Conservation (phyloP, 2,329 filamentous ascomycete species). For the Clarireedia sp. region DNA sequence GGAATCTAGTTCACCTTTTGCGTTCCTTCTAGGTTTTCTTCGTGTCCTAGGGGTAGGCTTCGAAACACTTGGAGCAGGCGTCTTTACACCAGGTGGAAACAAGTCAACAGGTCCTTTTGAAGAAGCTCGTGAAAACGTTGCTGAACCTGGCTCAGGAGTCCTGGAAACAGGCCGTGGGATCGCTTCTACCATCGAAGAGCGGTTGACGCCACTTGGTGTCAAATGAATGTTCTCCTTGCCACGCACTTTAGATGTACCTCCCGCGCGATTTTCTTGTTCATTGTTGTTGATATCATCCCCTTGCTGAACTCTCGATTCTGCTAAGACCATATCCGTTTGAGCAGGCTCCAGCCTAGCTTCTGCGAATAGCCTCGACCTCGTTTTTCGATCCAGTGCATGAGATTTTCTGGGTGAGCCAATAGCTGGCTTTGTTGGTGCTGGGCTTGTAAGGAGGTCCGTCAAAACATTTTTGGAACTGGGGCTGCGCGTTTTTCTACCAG, state of each 20-base stretch:
- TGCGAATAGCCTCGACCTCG: background rate
- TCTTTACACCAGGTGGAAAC: no score
- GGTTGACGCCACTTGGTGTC: no score
- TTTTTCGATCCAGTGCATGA: background rate
- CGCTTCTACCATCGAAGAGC: no score
- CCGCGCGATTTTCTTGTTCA: no score
- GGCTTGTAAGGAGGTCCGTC: slow-evolving; percentile 14
- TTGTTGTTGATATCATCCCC: background rate
- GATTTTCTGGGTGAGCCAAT: background rate
- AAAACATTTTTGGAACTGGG: slow-evolving; percentile 4
- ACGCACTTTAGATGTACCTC: no score
- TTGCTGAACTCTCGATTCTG: no score
- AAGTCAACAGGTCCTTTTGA: background rate
- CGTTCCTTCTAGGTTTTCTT: background rate
- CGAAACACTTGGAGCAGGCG: no score
- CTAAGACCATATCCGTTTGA: background rate
- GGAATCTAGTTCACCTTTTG: background rate
- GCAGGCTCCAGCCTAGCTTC: background rate
- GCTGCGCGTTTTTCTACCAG: background rate
- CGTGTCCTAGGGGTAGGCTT: background rate
- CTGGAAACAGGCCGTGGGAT: slow-evolving; percentile 6
- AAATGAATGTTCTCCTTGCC: no score
- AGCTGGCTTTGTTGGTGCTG: background rate
- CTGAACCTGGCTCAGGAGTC: background rate
- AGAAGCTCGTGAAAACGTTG: background rate